Percentiles rank a stretch among this genome's conserved stretches.
These are phyloP conservation scores for Xylaria telfairii DNA, from an alignment of 495 filamentous ascomycete genomes.

Conservation along the genomic window DNA sequence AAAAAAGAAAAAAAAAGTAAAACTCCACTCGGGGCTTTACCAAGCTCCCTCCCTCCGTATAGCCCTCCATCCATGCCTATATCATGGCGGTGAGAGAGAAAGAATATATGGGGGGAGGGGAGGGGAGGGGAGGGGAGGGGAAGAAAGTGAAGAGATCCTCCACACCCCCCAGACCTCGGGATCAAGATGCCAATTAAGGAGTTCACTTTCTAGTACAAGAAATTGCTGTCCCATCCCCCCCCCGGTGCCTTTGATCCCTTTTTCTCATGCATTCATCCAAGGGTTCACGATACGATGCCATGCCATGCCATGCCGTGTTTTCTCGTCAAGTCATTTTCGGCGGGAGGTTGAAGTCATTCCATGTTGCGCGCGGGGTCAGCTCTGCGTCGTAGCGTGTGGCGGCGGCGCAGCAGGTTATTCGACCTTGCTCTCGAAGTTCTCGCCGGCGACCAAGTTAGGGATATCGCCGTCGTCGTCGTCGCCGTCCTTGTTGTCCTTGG, in stretches of 20 bases:
- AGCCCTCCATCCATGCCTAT: background rate
- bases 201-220: conserved; percentile 20
- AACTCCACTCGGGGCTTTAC: no score
- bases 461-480: conserved; percentile 89
- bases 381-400: conserved; percentile 4
- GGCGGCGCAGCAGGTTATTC: conserved; percentile 67
- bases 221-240: conserved; percentile 16
- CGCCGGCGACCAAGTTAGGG: conserved; percentile 92
- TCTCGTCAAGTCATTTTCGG: conserved; percentile 24
- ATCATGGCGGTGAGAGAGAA: conserved; percentile 6
- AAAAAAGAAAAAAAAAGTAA: no score
- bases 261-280: conserved; percentile 9
- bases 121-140: no score
- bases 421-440: conserved; percentile 95
- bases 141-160: conserved; percentile 22
- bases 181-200: conserved; percentile 35
- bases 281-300: conserved; percentile 26
- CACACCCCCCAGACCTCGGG: conserved; percentile 4
- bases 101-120: conserved; percentile 13
- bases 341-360: conserved; percentile 17
- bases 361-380: conserved; percentile 15
- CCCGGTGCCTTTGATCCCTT: conserved; percentile 26
- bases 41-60: conserved; percentile 26
- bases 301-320: conserved; percentile 22
- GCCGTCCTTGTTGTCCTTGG: conserved; percentile 89